Conservation (phyloP, 2,329 filamentous ascomycete genomes). For the Neoascochyta sp. region DNA sequence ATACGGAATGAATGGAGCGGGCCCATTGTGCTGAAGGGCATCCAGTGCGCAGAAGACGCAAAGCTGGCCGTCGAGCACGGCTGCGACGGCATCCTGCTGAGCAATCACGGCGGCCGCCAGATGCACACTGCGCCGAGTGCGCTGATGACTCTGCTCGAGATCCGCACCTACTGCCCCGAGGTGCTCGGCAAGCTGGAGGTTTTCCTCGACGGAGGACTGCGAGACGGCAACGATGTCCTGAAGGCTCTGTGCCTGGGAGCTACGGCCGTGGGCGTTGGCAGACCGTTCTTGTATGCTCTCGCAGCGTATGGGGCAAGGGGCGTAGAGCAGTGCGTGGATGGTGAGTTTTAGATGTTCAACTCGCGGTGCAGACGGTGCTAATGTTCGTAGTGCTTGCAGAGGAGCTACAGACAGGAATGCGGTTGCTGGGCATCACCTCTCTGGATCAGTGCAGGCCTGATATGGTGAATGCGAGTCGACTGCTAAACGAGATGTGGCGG, state of each 20-base stretch:
- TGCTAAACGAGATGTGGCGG: conserved; percentile 37
- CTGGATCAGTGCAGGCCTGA: conserved; percentile 60
- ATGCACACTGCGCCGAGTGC: conserved; percentile 43
- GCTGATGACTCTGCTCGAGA: conserved; percentile 38
- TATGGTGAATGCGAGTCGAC: conserved; percentile 50
- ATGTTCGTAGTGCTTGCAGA: conserved; percentile 45
- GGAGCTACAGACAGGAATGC: conserved; percentile 64
- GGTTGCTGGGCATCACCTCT: conserved; percentile 60
- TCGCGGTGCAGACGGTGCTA: conserved; percentile 2
- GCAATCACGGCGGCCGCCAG: conserved; percentile 54
- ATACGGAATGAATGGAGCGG: conserved; percentile 39
- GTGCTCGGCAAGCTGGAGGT: conserved; percentile 37
- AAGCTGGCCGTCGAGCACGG: conserved; percentile 45
- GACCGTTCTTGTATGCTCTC: conserved; percentile 39
- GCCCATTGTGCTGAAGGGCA: conserved; percentile 46
- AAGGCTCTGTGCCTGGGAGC: conserved; percentile 41
- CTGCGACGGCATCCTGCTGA: conserved; percentile 48
- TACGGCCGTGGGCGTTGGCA: conserved; percentile 38
- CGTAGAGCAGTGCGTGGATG: conserved; percentile 35
- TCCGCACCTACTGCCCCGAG: conserved; percentile 37
- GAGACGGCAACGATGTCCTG: conserved; percentile 39
- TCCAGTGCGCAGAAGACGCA: conserved; percentile 46
- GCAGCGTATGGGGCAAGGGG: conserved; percentile 38
- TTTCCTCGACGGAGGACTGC: conserved; percentile 38
- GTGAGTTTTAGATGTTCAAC: conserved; percentile 19